These are phyloP conservation scores for Gnomoniopsis smithogilvyi DNA, from an alignment of 2,329 filamentous ascomycete genomes.

Conservation along the genomic window DNA sequence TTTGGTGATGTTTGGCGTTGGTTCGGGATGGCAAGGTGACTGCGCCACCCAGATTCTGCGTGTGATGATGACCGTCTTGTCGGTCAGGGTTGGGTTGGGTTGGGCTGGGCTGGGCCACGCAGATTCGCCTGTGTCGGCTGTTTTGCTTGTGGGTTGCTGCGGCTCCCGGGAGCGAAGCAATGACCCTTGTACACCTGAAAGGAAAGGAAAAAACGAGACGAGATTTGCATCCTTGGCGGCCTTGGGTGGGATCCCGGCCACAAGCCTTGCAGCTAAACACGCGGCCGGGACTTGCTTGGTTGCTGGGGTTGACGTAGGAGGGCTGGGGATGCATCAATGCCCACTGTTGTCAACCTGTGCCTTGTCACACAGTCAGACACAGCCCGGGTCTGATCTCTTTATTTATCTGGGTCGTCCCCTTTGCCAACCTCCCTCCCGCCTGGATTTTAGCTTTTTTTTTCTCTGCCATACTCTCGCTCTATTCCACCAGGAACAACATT, in stretches of 20 bases:
- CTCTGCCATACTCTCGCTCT: constrained; percentile 6
- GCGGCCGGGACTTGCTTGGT: background rate
- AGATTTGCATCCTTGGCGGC: background rate
- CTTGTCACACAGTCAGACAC: constrained; percentile 6
- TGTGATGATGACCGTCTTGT: background rate
- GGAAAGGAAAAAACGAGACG: background rate
- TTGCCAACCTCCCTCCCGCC: background rate
- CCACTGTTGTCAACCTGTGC: background rate
- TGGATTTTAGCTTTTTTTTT: background rate
- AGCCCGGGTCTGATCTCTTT: background rate
- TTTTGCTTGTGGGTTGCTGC: background rate
- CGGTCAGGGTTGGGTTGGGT: too few relatives aligned
- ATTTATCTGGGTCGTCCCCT: constrained; percentile 11
- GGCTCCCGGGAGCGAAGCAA: background rate
- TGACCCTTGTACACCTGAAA: background rate
- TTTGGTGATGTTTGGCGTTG: background rate
- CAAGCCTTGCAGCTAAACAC: background rate
- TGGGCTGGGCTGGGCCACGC: too few relatives aligned
- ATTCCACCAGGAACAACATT: background rate
- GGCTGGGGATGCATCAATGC: background rate
- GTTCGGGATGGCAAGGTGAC: background rate
- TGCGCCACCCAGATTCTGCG: background rate
- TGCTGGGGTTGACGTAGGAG: too few relatives aligned
- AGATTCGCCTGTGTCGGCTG: too few relatives aligned
- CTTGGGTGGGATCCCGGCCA: background rate